Evolutionary conservation across 805 yeast genomes (phyloP).

Genomic region (Ogataea ramenticola): DNA sequence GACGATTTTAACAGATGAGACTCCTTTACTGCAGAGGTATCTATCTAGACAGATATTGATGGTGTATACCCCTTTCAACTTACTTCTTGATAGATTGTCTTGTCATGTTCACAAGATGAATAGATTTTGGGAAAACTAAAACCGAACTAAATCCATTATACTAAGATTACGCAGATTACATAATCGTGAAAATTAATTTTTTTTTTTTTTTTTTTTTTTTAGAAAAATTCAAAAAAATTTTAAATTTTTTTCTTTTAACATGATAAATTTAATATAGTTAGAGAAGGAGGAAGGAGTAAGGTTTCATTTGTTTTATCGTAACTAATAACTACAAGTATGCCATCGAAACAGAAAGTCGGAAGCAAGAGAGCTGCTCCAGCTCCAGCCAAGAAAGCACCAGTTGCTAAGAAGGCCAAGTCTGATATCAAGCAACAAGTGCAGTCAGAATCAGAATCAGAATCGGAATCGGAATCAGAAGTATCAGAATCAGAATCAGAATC

Average conservation of each 20-base stretch:
- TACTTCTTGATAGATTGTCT: too few relatives aligned
- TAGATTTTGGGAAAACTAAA: too few relatives aligned
- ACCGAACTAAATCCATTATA: too few relatives aligned
- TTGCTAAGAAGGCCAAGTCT: background rate
- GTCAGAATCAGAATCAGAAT: conserved; percentile 9
- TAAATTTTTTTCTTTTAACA: background rate
- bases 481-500: conserved; percentile 6
- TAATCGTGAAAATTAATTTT: background rate
- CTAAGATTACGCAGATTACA: too few relatives aligned
- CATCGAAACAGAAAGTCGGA: background rate
- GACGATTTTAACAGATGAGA: too few relatives aligned
- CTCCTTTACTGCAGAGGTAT: too few relatives aligned
- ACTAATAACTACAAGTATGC: too few relatives aligned
- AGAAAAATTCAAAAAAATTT: background rate
- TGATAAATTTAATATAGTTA: background rate
- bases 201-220: background rate
- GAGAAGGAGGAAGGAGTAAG: too few relatives aligned
- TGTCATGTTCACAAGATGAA: too few relatives aligned
- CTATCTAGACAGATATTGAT: too few relatives aligned
- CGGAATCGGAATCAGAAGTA: conserved; percentile 6
- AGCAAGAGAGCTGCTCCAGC: background rate
- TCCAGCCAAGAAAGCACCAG: background rate
- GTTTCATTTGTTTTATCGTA: background rate
- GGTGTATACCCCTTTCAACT: too few relatives aligned
- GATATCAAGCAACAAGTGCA: background rate